Evolutionary conservation across 2,329 filamentous ascomycete genomes (phyloP), one percentile per base, ranked within the genome.

Genomic region (Claviceps maximensis): DNA sequence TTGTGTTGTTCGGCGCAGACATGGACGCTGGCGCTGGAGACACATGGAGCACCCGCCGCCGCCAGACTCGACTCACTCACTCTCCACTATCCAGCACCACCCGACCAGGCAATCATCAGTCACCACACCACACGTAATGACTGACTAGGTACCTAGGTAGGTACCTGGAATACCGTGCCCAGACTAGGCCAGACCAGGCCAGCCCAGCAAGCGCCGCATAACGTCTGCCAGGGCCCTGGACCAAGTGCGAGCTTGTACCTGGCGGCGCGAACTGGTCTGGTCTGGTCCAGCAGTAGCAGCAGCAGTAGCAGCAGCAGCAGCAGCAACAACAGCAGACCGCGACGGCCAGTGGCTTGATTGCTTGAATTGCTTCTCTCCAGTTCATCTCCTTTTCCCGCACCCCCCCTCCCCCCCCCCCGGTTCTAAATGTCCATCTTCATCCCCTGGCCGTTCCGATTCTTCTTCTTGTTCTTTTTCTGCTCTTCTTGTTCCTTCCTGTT

Each of bases 381-480:
- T 53, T 49, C 25, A 21, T 51, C 27, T 53, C 44, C 52, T 45
- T 33, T 50, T 29, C 45, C 41, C 21, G 40, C 41, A 15, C 36
- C 29, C 29, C 27, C 49, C 27, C 27, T 41, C 27, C 31, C 33
- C 47, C 42, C 40, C 41, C 44, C 50, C 53, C 25, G 50, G 31
- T 33, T 10, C 31, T 40, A n/a, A 33, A 38, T 38, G n/a, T 21
- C n/a, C 40, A 41, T 41, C 40, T 7, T 17, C 27, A 19, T 47
- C 23, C 27, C 45, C 23, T 46, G 12, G 44, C 23, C 44, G 5
- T 27, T n/a, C 21, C 19, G 41, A 23, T 36, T 21, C 12, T 47
- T 47, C 17, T 21, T 36, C 29, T 5, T 45, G 29, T 5, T 46
- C 51, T 50, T 51, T 50, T 54, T 47, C n/a, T n/a, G 52, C 52